Conservation (phyloP, 805 yeast genomes). For the Lipomyces kockii region DNA sequence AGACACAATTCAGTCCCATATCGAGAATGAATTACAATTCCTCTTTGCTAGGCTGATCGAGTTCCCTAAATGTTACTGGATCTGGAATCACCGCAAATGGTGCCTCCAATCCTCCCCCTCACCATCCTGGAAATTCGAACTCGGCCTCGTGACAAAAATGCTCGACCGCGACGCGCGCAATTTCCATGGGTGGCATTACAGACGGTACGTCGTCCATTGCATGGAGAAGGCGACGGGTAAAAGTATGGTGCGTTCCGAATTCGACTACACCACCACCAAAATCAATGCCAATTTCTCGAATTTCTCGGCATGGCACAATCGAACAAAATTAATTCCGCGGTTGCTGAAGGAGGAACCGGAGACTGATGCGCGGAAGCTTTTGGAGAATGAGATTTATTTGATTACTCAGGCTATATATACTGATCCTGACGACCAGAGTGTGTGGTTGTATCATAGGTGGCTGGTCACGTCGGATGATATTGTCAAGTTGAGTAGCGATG, state of each 20-base stretch:
- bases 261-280: conserved; percentile 74
- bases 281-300: conserved; percentile 86
- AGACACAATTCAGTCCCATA: conserved; percentile 43
- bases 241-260: conserved; percentile 56
- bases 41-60: conserved; percentile 61
- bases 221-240: conserved; percentile 42
- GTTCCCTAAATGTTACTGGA: conserved; percentile 93
- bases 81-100: conserved; percentile 95
- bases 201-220: conserved; percentile 66
- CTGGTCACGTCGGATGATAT: conserved; percentile 51
- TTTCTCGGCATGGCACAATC: conserved; percentile 94
- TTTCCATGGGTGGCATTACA: conserved; percentile 93
- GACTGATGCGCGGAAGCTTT: conserved; percentile 36
- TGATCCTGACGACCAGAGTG: conserved; percentile 92
- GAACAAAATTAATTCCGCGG: conserved; percentile 68
- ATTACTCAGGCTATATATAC: conserved; percentile 85
- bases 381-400: conserved; percentile 61
- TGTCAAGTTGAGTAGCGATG: conserved; percentile 41
- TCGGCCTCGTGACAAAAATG: conserved; percentile 69
- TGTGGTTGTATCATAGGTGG: conserved; percentile 91
- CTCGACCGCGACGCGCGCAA: conserved; percentile 78
- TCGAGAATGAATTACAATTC: conserved; percentile 65
- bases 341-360: conserved; percentile 48
- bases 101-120: conserved; percentile 57
- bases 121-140: conserved; percentile 68